Evolutionary conservation across 2,329 filamentous ascomycete species (phyloP).

Genomic region (Juglanconis juglandina): DNA sequence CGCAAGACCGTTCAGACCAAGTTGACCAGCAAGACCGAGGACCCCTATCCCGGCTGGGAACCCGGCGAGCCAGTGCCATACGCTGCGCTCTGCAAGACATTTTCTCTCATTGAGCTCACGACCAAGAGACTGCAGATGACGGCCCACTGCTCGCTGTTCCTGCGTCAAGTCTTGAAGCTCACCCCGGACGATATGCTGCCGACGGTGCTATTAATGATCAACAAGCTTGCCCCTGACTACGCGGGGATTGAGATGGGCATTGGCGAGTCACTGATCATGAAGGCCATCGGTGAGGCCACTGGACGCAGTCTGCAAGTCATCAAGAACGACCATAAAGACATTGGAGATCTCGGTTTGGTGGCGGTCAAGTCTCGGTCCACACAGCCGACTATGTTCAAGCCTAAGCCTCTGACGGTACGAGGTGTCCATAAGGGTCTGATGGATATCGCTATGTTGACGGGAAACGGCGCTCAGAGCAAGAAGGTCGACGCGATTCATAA

Average conservation of each 20-base stretch:
- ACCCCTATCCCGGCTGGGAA: constrained; percentile 95
- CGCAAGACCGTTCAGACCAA: constrained; percentile 78
- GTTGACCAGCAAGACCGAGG: constrained; percentile 59
- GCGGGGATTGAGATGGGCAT: constrained; percentile 97
- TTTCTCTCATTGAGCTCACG: constrained; percentile 91
- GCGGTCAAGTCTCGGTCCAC: constrained; percentile 93
- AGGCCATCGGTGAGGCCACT: constrained; percentile 91
- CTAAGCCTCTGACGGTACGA: constrained; percentile 80
- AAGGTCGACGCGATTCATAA: constrained; percentile 98
- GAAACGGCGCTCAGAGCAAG: constrained; percentile 80
- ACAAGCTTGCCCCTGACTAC: constrained; percentile 95
- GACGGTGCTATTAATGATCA: constrained; percentile 92
- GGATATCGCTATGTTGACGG: constrained; percentile 80
- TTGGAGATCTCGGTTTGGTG: constrained; percentile 90
- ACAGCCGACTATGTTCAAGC: constrained; percentile 98
- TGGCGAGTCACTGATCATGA: constrained; percentile 97
- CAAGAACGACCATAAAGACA: constrained; percentile 93
- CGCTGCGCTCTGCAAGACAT: constrained; percentile 88
- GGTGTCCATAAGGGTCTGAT: constrained; percentile 87
- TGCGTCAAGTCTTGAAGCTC: constrained; percentile 88
- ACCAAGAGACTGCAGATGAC: constrained; percentile 86
- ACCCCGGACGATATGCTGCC: constrained; percentile 85
- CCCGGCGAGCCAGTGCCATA: constrained; percentile 86
- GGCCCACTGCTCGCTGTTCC: constrained; percentile 83
- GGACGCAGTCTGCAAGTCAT: constrained; percentile 84